Evolutionary conservation across 192 early-diverging fungal genomes (phyloP).

Genomic region (Podila epigama): DNA sequence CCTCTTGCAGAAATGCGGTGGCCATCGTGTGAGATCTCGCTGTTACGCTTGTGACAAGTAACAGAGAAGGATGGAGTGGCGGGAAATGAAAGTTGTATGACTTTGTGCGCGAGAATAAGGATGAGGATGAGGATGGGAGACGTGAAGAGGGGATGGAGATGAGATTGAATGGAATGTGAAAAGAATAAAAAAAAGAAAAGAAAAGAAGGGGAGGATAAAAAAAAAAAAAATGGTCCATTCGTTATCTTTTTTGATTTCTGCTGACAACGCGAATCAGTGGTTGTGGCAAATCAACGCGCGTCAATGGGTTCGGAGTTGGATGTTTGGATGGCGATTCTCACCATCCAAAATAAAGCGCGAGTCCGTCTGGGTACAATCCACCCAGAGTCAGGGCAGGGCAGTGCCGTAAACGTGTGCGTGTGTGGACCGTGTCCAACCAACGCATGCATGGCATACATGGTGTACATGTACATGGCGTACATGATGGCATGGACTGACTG

Average conservation of each 20-base stretch:
- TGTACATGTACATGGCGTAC: too few relatives aligned
- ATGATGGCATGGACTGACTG: too few relatives aligned
- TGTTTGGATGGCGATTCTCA: too few relatives aligned
- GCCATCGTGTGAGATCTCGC: background rate
- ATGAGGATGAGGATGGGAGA: background rate
- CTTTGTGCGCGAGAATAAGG: background rate
- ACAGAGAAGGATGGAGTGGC: background rate
- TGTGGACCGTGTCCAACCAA: too few relatives aligned
- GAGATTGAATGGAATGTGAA: background rate
- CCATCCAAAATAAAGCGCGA: too few relatives aligned
- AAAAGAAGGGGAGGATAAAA: conserved; percentile 7
- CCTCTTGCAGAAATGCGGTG: conserved; percentile 15
- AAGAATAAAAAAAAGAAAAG: background rate
- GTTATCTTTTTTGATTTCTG: background rate
- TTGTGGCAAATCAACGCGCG: too few relatives aligned
- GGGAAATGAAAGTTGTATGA: background rate
- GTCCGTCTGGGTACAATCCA: too few relatives aligned
- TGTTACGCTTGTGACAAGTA: background rate
- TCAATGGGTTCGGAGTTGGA: too few relatives aligned
- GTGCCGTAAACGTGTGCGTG: too few relatives aligned
- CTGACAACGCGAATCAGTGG: background rate
- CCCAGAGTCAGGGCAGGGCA: too few relatives aligned
- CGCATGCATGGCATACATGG: too few relatives aligned
- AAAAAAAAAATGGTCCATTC: background rate
- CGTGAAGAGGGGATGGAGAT: background rate